Conservation (phyloP, 495 filamentous ascomycete genomes). For the Aspergillus egyptiacus region DNA sequence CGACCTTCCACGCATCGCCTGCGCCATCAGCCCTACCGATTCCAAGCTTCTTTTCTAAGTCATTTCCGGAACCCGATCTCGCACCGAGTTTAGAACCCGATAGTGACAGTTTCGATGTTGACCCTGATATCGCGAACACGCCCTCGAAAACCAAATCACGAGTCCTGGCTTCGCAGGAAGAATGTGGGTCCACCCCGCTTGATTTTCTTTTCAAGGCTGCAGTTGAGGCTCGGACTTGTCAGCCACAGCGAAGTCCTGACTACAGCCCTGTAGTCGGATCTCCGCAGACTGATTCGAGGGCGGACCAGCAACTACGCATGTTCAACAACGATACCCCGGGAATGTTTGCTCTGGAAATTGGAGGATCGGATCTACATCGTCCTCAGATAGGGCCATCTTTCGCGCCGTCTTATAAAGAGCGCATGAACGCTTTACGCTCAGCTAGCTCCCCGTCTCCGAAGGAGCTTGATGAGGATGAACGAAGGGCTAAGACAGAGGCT, state of each 20-base stretch:
- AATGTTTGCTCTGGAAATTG: constrained; percentile 63
- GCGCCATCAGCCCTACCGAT: constrained; percentile 89
- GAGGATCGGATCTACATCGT: constrained; percentile 41
- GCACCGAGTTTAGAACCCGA: constrained; percentile 35
- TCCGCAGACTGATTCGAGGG: constrained; percentile 34
- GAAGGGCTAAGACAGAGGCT: constrained; percentile 39
- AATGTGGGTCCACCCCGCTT: constrained; percentile 65
- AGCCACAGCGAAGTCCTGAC: constrained; percentile 41
- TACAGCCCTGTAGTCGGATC: constrained; percentile 29
- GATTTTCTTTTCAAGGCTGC: constrained; percentile 87
- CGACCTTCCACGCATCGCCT: constrained; percentile 92
- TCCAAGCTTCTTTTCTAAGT: constrained; percentile 84
- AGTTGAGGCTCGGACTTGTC: constrained; percentile 51
- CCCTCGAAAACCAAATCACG: constrained; percentile 38
- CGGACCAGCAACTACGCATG: constrained; percentile 23
- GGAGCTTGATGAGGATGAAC: constrained; percentile 33
- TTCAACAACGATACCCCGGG: constrained; percentile 40
- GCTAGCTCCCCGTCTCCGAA: constrained; percentile 22
- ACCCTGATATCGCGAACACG: constrained; percentile 31
- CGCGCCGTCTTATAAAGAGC: constrained; percentile 60
- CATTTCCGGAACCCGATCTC: constrained; percentile 54
- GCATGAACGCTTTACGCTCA: constrained; percentile 52
- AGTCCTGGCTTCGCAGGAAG: constrained; percentile 19
- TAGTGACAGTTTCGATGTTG: constrained; percentile 32
- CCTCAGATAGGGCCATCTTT: constrained; percentile 56